Conservation (phyloP, 257 asterid species). For the Lithospermum erythrorhizon region DNA sequence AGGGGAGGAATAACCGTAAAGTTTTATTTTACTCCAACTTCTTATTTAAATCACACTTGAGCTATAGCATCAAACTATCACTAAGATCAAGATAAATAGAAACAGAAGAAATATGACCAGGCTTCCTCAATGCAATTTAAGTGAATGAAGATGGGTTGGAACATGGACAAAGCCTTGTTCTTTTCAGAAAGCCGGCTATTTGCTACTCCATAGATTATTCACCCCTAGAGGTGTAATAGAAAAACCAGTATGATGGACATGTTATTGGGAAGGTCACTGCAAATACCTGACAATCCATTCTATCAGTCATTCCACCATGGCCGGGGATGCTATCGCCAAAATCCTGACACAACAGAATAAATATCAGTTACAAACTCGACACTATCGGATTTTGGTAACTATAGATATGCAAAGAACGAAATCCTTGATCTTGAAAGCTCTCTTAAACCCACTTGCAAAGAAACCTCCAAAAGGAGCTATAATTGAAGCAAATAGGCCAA, state of each 20-base stretch:
- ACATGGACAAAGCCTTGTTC: background rate
- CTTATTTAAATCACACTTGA: too few species aligned
- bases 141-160: too few species aligned
- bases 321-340: constrained; percentile 99
- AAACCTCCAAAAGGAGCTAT: constrained; percentile 99
- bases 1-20: too few species aligned
- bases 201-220: too few species aligned
- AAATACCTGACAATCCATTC: constrained; percentile 98
- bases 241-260: background rate
- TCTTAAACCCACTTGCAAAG: constrained; percentile 95
- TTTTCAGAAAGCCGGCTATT: too few species aligned
- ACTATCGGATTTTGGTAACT: constrained; percentile 2
- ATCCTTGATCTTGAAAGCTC: constrained; percentile 98
- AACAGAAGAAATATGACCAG: background rate
- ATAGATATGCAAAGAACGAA: constrained; percentile 2
- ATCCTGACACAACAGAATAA: constrained; percentile 38
- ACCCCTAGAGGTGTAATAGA: too few species aligned
- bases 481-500: constrained; percentile 85
- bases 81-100: too few species aligned
- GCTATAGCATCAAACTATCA: too few species aligned
- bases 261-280: background rate
- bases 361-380: constrained; percentile 1
- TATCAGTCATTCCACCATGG: constrained; percentile 96
- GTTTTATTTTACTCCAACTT: too few species aligned
- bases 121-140: background rate